Base-by-base conservation (phyloP, 2,329 filamentous ascomycete species). In the Neonectria coccinea region DNA sequence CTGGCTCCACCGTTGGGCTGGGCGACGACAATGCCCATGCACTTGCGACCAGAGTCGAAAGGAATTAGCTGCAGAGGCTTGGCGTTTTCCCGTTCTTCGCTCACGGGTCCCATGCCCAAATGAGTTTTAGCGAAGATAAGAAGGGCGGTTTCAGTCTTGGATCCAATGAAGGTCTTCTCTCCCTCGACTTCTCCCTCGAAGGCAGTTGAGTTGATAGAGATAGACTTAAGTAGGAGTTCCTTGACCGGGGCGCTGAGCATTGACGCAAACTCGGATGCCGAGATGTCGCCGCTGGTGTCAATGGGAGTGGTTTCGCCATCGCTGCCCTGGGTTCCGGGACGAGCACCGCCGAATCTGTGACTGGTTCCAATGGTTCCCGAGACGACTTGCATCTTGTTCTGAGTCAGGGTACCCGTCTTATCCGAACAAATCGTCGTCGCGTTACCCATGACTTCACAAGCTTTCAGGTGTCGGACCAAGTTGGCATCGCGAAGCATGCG, bases 361-460 rank as follows among this genome's bases (percentile, higher is more conserved):
- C 76, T 80, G 2, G 84, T 85, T 47, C 88, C 88, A 50, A 90
- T 76, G 1, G 85, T 86, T 55, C 85, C 88, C 4, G 88, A 83
- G 33, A 91, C 88, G 14, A 91, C 86, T 63, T 87, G 87, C 88
- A 91, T 91, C 77, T 89, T 89, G 75, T 90, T 90, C 74, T 90
- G 88, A 0, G 88, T 91, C 54, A 91, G 78, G 5, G 88, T 91
- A 51, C 88, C 88, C 0, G 88, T 91, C 78, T 91, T 91, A 79
- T 91, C 88, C 1, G 88, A 90, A 78, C 88, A 91, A 55, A 91
- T 90, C 0, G 87, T 88, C 1, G 90, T 92, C 7, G 91, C 91
- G 73, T 92, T 93, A 56, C 91, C 91, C 91, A 93, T 93, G 50
- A 92, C 92, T 77, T 93, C 91, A 72, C 91, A 93, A 22, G 91